These are phyloP conservation scores for Penicillium paradoxum DNA, from an alignment of 495 filamentous ascomycete species.

Conservation along the genomic window DNA sequence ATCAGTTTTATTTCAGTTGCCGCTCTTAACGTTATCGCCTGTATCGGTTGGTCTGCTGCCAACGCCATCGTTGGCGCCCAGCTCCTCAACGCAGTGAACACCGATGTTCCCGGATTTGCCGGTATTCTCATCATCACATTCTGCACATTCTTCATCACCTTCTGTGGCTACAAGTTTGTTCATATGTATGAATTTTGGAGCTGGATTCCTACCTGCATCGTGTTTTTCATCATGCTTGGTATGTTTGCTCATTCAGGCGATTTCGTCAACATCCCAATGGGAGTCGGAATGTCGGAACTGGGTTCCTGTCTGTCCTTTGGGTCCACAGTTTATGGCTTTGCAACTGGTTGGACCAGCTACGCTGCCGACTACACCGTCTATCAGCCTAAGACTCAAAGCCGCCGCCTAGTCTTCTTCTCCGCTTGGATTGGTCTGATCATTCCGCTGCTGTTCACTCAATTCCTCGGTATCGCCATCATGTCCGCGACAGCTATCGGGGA, in stretches of 20 bases:
- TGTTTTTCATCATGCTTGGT: conserved; percentile 73
- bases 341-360: conserved; percentile 74
- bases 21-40: conserved; percentile 70
- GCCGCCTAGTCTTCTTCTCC: conserved; percentile 59
- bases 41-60: conserved; percentile 70
- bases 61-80: conserved; percentile 83
- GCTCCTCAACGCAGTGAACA: conserved; percentile 72
- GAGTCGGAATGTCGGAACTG: conserved; percentile 54
- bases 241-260: conserved; percentile 69
- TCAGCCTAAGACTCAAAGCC: conserved; percentile 58
- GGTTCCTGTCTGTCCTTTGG: conserved; percentile 67
- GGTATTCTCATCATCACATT: conserved; percentile 74
- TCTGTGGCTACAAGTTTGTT: conserved; percentile 79
- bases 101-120: conserved; percentile 63
- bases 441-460: conserved; percentile 71
- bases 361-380: conserved; percentile 84
- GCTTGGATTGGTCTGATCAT: conserved; percentile 67
- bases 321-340: conserved; percentile 70
- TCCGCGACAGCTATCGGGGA: conserved; percentile 53
- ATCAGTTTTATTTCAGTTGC: conserved; percentile 47
- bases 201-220: conserved; percentile 71
- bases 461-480: conserved; percentile 70
- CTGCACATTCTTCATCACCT: conserved; percentile 63
- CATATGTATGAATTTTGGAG: conserved; percentile 75
- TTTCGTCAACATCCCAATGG: conserved; percentile 64